phyloP scores from a whole-genome alignment of 1,284 basidiomycete species.

The Takashimella koratensis region DNA sequence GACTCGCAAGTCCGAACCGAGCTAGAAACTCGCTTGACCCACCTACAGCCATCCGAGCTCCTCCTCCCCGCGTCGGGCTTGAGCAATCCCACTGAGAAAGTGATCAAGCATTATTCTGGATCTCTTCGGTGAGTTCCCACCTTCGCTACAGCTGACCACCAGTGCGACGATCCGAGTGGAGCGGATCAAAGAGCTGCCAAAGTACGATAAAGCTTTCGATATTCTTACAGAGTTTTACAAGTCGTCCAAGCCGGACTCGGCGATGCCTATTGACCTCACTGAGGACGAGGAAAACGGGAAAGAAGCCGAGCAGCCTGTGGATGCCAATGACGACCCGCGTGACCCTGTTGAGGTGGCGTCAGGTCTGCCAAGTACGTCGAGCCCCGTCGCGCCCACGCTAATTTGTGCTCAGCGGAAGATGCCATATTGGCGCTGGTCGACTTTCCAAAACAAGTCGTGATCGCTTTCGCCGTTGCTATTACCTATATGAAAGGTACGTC shows the following conservation, averaged over 20 bases:
- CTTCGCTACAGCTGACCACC: conserved; percentile 3
- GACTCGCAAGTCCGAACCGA: conserved; percentile 81
- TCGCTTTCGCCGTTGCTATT: conserved; percentile 74
- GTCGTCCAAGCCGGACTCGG: too few relatives aligned
- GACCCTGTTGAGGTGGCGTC: background rate
- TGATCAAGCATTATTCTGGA: conserved; percentile 67
- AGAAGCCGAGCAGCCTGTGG: too few relatives aligned
- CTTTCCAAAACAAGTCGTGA: conserved; percentile 59
- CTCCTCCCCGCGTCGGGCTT: conserved; percentile 62
- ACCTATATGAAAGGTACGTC: conserved; percentile 60
- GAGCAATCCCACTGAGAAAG: conserved; percentile 71
- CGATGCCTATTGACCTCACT: conserved; percentile 33
- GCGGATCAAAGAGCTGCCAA: conserved; percentile 57
- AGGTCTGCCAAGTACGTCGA: background rate
- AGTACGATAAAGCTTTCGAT: conserved; percentile 70
- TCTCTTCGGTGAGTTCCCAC: conserved; percentile 25
- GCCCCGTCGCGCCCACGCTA: too few relatives aligned
- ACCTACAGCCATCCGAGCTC: conserved; percentile 78
- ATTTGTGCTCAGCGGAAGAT: conserved; percentile 26
- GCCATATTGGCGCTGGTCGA: conserved; percentile 56
- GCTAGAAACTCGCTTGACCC: conserved; percentile 75
- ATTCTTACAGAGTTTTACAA: conserved; percentile 68
- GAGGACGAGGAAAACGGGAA: conserved; percentile 17
- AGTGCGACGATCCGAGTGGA: conserved; percentile 58
- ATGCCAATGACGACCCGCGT: conserved; percentile 4